phyloP scores from a whole-genome alignment of 1,284 basidiomycete genomes.

The Paramarasmius palmivorus region DNA sequence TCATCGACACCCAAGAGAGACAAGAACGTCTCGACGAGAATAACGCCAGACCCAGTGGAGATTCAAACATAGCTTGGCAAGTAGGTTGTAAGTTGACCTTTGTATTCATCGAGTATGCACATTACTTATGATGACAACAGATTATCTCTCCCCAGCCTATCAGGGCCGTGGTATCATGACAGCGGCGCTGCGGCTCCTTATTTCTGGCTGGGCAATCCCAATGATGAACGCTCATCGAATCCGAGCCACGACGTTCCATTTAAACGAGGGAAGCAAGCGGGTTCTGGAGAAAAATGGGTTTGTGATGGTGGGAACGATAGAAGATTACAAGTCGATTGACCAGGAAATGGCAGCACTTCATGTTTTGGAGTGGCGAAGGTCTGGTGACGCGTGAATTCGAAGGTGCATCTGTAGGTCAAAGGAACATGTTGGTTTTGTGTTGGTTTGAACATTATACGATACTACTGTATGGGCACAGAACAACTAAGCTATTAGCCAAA shows the following conservation, averaged over 20 bases:
- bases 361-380: background rate
- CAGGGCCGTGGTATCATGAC: conserved; percentile 71
- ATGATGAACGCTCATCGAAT: conserved; percentile 55
- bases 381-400: too few species aligned
- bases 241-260: conserved; percentile 42
- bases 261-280: conserved; percentile 55
- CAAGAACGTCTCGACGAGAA: conserved; percentile 36
- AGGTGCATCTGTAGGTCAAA: too few species aligned
- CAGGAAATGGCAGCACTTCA: background rate
- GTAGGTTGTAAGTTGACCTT: conserved; percentile 43
- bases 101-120: too few species aligned
- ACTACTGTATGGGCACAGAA: too few species aligned
- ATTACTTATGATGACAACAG: conserved; percentile 19
- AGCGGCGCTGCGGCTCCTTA: conserved; percentile 49
- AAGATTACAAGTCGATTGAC: background rate
- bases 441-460: too few species aligned
- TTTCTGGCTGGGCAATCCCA: conserved; percentile 57
- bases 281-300: conserved; percentile 72
- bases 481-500: too few species aligned
- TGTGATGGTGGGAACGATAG: conserved; percentile 20
- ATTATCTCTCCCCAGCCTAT: conserved; percentile 55
- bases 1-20: conserved; percentile 29
- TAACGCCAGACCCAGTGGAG: conserved; percentile 35
- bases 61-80: conserved; percentile 53
- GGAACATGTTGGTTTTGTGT: too few species aligned